Evolutionary conservation across 257 asterid species (phyloP), one percentile per base, ranked within the genome.

Genomic region (Solanum clarkiae): DNA sequence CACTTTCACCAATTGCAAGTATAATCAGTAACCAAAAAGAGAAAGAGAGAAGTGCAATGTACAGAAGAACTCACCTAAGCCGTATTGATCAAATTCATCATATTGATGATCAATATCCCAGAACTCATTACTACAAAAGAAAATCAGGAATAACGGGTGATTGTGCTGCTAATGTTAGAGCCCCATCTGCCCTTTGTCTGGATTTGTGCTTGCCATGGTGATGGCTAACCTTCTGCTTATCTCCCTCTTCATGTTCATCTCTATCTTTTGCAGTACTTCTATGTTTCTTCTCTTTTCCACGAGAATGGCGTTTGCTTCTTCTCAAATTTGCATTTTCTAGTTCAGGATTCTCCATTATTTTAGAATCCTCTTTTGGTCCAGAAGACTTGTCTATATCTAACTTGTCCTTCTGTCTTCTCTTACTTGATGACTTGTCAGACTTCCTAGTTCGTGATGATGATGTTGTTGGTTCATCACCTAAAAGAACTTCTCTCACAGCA

Each of bases 401-500:
- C 83, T 85, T 72, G 29, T 81, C 88, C 89, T 88, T 81, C 88
- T 88, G 93, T 90, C 88, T 90, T 87, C 89, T 87, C 92, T 87
- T 90, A 84, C 91, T 91, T 69, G 93, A 86, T 45, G 85, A 87
- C 84, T 92, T 85, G 42, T 85, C 84, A 51, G 88, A 65, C 86
- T 86, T 85, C 80, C 42, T 89, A 65, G 84, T 84, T 87, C 86
- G 90, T 66, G 93, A 88, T 51, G 97, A 86, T 36, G 99, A 94
- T 44, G 95, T 72, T 85, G 91, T 84, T 77, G 93, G 90, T 88
- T 95, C 97, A 90, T 90, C 89, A 47, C 98, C 96, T 86, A 89
- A 88, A 89, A 96, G 98, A 85, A 94, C 94, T 87, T 93, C 98
- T 79, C 94, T 90, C 82, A 96, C 97, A 57, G 97, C 97, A 87